Conservation (phyloP, 2,329 filamentous ascomycete species). For the Fusarium verrucosum region DNA sequence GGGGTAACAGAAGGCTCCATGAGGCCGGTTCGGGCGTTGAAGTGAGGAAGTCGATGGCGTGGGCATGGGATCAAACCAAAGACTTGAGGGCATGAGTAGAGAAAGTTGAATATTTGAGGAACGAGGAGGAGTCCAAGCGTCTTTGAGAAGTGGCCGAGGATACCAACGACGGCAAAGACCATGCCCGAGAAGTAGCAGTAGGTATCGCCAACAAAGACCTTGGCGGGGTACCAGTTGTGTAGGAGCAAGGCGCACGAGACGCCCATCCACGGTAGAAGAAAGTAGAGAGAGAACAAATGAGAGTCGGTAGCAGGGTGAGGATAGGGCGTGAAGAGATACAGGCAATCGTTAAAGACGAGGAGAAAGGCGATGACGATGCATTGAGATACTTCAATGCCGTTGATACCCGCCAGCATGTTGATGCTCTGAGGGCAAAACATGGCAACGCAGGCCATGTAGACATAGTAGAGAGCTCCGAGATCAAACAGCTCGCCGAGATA, state of each 20-base stretch:
- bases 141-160: slow-evolving; percentile 97
- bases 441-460: slow-evolving; percentile 94
- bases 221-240: slow-evolving; percentile 96
- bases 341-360: slow-evolving; percentile 83
- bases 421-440: slow-evolving; percentile 99
- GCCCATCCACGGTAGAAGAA: slow-evolving; percentile 92
- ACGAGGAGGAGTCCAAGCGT: slow-evolving; percentile 90
- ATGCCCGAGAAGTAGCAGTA: slow-evolving; percentile 99
- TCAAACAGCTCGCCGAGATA: slow-evolving; percentile 88
- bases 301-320: slow-evolving; percentile 95
- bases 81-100: slow-evolving; percentile 91
- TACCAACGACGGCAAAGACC: slow-evolving; percentile 97
- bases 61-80: slow-evolving; percentile 92
- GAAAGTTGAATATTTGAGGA: slow-evolving; percentile 95
- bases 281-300: slow-evolving; percentile 94
- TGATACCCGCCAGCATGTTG: slow-evolving; percentile 99
- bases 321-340: slow-evolving; percentile 86
- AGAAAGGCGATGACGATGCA: slow-evolving; percentile 89
- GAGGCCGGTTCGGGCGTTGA: slow-evolving; percentile 84
- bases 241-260: slow-evolving; percentile 85
- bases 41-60: slow-evolving; percentile 87
- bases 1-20: slow-evolving; percentile 87
- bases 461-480: slow-evolving; percentile 85
- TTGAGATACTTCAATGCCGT: slow-evolving; percentile 96
- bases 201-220: slow-evolving; percentile 96